Evolutionary conservation across 2,329 filamentous ascomycete genomes (phyloP).

Genomic region (Hymenoscyphus albidus): DNA sequence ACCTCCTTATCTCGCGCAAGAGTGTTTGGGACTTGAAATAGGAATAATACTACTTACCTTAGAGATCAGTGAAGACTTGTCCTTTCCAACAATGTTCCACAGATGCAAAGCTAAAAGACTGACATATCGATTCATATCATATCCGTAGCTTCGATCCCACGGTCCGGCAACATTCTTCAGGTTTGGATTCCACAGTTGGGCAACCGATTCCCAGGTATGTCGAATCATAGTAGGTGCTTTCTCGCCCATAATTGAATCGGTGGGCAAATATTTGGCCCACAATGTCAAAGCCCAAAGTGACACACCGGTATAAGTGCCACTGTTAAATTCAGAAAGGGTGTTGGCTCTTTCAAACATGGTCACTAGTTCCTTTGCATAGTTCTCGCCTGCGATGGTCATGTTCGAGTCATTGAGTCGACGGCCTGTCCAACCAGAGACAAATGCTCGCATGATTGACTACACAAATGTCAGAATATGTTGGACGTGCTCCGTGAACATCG

Average conservation of each 20-base stretch:
- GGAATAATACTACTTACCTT: slow-evolving; percentile 19
- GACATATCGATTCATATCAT: slow-evolving; percentile 60
- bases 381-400: slow-evolving; percentile 55
- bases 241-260: slow-evolving; percentile 49
- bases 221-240: slow-evolving; percentile 49
- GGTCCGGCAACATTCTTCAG: slow-evolving; percentile 60
- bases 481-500: not conserved
- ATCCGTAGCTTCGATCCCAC: slow-evolving; percentile 61
- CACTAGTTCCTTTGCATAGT: slow-evolving; percentile 52
- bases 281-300: slow-evolving; percentile 55
- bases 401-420: slow-evolving; percentile 50
- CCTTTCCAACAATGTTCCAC: slow-evolving; percentile 53
- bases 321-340: slow-evolving; percentile 55
- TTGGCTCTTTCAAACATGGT: slow-evolving; percentile 52
- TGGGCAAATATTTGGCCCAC: slow-evolving; percentile 56
- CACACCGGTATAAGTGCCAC: slow-evolving; percentile 58
- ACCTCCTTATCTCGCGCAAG: no score
- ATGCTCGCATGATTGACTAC: slow-evolving; percentile 55
- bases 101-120: slow-evolving; percentile 55
- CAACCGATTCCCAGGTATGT: slow-evolving; percentile 50
- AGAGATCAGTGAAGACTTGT: slow-evolving; percentile 21
- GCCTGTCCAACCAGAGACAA: slow-evolving; percentile 57
- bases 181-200: slow-evolving; percentile 53
- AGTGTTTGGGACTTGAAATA: not conserved
- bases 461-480: slow-evolving; percentile 6